Conservation (phyloP, 495 filamentous ascomycete genomes). For the Pseudevernia furfuracea region DNA sequence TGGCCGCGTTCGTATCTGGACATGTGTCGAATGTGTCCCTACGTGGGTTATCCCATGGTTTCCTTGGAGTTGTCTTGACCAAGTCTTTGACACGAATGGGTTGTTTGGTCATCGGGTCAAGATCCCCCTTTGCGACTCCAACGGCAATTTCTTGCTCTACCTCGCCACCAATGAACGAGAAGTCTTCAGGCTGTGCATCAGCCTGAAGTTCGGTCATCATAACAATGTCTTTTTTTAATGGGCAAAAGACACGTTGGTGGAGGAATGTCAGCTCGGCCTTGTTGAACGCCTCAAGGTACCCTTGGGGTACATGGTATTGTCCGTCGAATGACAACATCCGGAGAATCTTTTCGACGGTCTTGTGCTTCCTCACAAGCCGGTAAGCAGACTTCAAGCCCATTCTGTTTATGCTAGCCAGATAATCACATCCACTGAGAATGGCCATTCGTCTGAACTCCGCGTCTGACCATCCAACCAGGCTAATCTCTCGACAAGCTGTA, state of each 20-base stretch:
- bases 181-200: conserved; percentile 51
- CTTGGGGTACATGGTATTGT: conserved; percentile 65
- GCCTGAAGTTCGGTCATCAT: conserved; percentile 57
- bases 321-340: conserved; percentile 80
- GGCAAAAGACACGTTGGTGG: conserved; percentile 90
- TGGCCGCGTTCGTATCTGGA: conserved; percentile 52
- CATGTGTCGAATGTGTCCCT: conserved; percentile 41
- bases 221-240: conserved; percentile 58
- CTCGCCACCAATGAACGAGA: conserved; percentile 72
- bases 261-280: conserved; percentile 89
- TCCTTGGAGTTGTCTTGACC: conserved; percentile 29
- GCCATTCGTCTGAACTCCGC: conserved; percentile 89
- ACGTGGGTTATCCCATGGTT: conserved; percentile 30
- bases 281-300: conserved; percentile 69
- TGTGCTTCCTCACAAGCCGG: conserved; percentile 79
- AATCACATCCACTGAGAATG: conserved; percentile 97
- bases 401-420: conserved; percentile 70
- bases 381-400: conserved; percentile 94
- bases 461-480: conserved; percentile 85
- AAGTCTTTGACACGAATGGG: conserved; percentile 42
- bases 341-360: conserved; percentile 73
- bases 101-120: conserved; percentile 84
- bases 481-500: conserved; percentile 77
- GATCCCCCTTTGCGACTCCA: conserved; percentile 72
- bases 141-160: conserved; percentile 61